Evolutionary conservation across 176 grass and related monocot genomes (phyloP), one percentile per base, ranked within the genome.

Genomic region (Bolboschoenus planiculmis): DNA sequence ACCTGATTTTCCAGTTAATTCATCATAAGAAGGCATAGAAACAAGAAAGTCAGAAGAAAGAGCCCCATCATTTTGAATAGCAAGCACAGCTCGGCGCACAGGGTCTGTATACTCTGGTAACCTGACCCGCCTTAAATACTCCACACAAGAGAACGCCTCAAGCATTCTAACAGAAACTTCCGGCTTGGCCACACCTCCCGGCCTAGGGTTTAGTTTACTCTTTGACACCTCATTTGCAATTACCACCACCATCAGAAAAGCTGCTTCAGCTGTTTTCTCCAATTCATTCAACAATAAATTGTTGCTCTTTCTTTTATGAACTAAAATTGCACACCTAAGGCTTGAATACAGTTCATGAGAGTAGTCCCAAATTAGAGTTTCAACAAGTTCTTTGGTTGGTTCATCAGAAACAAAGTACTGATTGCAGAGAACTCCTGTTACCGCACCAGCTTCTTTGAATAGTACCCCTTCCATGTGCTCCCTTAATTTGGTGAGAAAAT

Each of bases 81-180:
- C 84, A 67, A 95, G 55, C 10, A 95, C 88, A 84, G 90, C 90
- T 70, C 82, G 79, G 29, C 84, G 84, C 34, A 98, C 86, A 48
- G 90, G 81, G 57, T 98, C 90, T 39, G 90, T 98, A 84, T 98
- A 98, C 76, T 98, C 95, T 54, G 90, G 92, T 78, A 98, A 85
- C 56, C 90, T 91, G 67, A 91, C 10, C 0, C 87, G 88, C 74
- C 95, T 91, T 29, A 94, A 80, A 93, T 98, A 86, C 82, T 98
- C 92, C n/a, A 98, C 84, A 85, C 92, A 98, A 85, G 95, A 91
- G 76, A 98, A 98, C 0, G 79, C 77, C 10, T 90, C 90, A 55
- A 98, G 91, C 65, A 98, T 91, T 76, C 67, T 82, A 64, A 92
- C 84, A 64, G 92, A 85, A 84, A 98, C 86, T 78, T 85, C 85